Conservation (phyloP, 2,329 filamentous ascomycete species). For the Aspergillus sp. region DNA sequence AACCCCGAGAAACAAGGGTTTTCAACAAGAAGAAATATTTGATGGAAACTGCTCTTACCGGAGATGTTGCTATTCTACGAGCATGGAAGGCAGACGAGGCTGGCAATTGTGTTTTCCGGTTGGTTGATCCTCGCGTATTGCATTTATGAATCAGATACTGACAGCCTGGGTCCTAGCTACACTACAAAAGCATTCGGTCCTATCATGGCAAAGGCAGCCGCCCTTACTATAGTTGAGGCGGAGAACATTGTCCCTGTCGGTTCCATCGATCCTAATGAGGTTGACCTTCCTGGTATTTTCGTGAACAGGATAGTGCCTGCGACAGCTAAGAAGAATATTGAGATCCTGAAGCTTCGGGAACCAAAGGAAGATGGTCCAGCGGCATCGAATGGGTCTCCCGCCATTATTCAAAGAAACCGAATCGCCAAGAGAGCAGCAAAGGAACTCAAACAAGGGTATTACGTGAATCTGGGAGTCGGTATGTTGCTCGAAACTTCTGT, state of each 20-base stretch:
- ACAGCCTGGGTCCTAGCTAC: constrained; percentile 42
- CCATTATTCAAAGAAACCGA: constrained; percentile 47
- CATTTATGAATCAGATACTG: neutral
- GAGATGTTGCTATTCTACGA: constrained; percentile 74
- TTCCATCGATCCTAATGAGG: constrained; percentile 68
- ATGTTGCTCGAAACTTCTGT: constrained; percentile 7
- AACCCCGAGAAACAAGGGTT: constrained; percentile 67
- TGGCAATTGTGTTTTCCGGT: constrained; percentile 78
- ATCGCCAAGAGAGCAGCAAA: constrained; percentile 77
- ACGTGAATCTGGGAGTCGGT: constrained; percentile 38
- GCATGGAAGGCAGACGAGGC: constrained; percentile 75
- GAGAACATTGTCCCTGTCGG: constrained; percentile 79
- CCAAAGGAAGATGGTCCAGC: constrained; percentile 37
- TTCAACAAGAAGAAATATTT: constrained; percentile 73
- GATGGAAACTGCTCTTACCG: constrained; percentile 74
- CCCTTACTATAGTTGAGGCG: constrained; percentile 76
- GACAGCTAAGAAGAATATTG: constrained; percentile 69
- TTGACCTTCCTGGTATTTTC: constrained; percentile 79
- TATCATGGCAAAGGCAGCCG: constrained; percentile 79
- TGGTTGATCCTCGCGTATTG: constrained; percentile 16
- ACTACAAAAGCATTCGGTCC: constrained; percentile 74
- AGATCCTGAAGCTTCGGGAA: constrained; percentile 63
- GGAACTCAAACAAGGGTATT: constrained; percentile 66
- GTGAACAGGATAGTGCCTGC: constrained; percentile 78
- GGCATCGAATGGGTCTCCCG: constrained; percentile 34